Conservation (phyloP, 1,284 basidiomycete genomes). For the Violaceomyces palustris region DNA sequence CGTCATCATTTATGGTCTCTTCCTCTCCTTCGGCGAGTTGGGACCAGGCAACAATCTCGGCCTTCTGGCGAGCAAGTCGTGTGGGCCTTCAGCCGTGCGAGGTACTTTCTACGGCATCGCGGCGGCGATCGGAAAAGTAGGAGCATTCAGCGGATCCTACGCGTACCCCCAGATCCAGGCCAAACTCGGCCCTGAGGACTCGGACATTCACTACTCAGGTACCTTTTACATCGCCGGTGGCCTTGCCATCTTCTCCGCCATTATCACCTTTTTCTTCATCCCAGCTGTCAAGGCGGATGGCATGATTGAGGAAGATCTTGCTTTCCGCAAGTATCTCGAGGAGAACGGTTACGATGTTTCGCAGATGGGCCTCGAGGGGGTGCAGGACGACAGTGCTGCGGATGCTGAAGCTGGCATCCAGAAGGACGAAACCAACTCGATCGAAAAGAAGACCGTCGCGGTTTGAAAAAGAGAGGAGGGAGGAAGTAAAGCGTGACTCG, state of each 20-base stretch:
- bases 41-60: slow-evolving; percentile 55
- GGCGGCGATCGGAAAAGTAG: slow-evolving; percentile 79
- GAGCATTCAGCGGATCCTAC: slow-evolving; percentile 39
- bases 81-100: slow-evolving; percentile 36
- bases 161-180: slow-evolving; percentile 36
- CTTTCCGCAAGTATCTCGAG: slow-evolving; percentile 54
- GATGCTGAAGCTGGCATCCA: too few species aligned
- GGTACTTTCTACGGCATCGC: slow-evolving; percentile 46
- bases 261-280: slow-evolving; percentile 70
- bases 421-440: too few species aligned
- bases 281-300: slow-evolving; percentile 69
- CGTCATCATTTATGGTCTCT: slow-evolving; percentile 77
- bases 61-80: slow-evolving; percentile 36
- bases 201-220: slow-evolving; percentile 30
- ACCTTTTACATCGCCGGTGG: slow-evolving; percentile 56
- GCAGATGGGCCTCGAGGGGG: slow-evolving; percentile 25
- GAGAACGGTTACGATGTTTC: slow-evolving; percentile 45
- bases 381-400: too few species aligned
- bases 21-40: slow-evolving; percentile 77
- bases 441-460: too few species aligned
- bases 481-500: too few species aligned
- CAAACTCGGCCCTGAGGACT: slow-evolving; percentile 7
- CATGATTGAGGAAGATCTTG: slow-evolving; percentile 70
- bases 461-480: too few species aligned
- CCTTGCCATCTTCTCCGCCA: slow-evolving; percentile 72